Evolutionary conservation across 108 stramenopile species (phyloP).

Genomic region (Mediolabrus comicus): DNA sequence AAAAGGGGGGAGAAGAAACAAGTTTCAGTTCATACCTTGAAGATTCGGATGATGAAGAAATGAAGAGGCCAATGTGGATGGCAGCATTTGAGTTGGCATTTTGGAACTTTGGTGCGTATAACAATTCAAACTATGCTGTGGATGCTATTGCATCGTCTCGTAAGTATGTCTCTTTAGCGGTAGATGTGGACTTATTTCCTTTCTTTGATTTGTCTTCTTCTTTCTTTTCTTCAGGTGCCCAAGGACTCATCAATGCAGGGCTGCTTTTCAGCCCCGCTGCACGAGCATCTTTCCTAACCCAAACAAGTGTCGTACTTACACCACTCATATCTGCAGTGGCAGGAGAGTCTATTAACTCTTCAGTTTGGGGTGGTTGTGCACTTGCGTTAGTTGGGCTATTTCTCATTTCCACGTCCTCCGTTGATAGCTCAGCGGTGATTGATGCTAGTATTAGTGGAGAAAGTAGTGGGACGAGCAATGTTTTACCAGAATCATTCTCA

Average conservation of each 20-base stretch:
- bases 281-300: constrained; percentile 66
- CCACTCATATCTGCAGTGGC: constrained; percentile 60
- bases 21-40: too few relatives aligned
- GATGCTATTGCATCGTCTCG: too few relatives aligned
- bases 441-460: not conserved
- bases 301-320: constrained; percentile 66
- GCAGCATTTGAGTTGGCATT: constrained; percentile 61
- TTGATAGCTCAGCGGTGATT: not conserved
- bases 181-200: too few relatives aligned
- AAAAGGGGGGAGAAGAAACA: not conserved
- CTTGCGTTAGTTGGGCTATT: constrained; percentile 50
- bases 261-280: constrained; percentile 52
- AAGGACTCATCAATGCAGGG: constrained; percentile 59
- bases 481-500: not conserved
- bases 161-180: too few relatives aligned
- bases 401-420: constrained; percentile 44
- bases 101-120: constrained; percentile 69
- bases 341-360: constrained; percentile 40
- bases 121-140: too few relatives aligned
- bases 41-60: not conserved
- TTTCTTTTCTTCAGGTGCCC: too few relatives aligned
- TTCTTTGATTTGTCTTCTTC: too few relatives aligned
- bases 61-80: constrained; percentile 30
- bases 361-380: constrained; percentile 54
- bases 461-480: not conserved